Percentiles rank a stretch among this genome's conserved stretches.
Conservation (phyloP, 257 asterid species). For the Coffea eugenioides region DNA sequence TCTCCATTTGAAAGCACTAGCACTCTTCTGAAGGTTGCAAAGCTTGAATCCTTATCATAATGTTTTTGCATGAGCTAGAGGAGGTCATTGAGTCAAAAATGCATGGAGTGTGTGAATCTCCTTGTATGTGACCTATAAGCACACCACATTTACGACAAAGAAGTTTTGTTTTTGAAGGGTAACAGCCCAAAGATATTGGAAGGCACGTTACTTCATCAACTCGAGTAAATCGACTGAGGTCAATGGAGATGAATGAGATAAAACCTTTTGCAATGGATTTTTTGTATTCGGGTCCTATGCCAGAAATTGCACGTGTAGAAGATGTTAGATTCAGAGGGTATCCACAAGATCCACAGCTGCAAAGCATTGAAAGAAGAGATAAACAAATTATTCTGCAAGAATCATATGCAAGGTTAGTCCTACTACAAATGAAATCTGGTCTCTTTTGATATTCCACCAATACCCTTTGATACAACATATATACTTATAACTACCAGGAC, state of each 20-base stretch:
- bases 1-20: slow-evolving; percentile 36
- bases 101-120: slow-evolving; percentile 57
- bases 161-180: slow-evolving; percentile 61
- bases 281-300: slow-evolving; percentile 51
- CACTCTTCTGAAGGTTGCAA: slow-evolving; percentile 51
- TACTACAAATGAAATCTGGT: not conserved
- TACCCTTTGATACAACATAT: not conserved
- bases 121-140: slow-evolving; percentile 63
- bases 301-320: slow-evolving; percentile 55
- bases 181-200: slow-evolving; percentile 57
- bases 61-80: slow-evolving; percentile 49
- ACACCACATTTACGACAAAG: slow-evolving; percentile 77
- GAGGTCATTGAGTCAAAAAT: slow-evolving; percentile 67
- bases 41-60: slow-evolving; percentile 61
- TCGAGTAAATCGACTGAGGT: slow-evolving; percentile 81
- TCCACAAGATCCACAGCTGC: slow-evolving; percentile 89
- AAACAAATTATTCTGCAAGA: slow-evolving; percentile 10
- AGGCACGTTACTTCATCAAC: slow-evolving; percentile 66
- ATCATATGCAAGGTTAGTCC: not conserved
- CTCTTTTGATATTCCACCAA: not conserved
- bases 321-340: slow-evolving; percentile 67
- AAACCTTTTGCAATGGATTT: slow-evolving; percentile 64
- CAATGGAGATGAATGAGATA: slow-evolving; percentile 55
- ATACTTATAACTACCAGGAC: not conserved
- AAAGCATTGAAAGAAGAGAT: slow-evolving; percentile 6